These are phyloP conservation scores for Dactylonectria estremocensis DNA, from an alignment of 2,329 filamentous ascomycete genomes.

Conservation along the genomic window DNA sequence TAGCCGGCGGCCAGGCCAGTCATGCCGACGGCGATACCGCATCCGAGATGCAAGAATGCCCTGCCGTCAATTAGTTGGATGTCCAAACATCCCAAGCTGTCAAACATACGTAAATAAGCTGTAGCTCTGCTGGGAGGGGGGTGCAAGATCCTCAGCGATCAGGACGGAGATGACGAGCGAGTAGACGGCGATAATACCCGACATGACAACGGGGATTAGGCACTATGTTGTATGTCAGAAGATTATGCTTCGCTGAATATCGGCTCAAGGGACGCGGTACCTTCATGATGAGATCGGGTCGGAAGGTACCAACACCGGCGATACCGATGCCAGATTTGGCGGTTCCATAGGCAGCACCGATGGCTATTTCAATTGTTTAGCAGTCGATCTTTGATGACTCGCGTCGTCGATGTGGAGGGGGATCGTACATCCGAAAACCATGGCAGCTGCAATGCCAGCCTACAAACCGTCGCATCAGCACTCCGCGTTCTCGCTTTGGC, in stretches of 20 bases:
- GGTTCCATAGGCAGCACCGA: constrained; percentile 88
- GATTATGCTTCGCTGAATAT: not conserved
- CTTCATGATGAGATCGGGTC: constrained; percentile 94
- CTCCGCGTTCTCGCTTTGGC: constrained; percentile 34
- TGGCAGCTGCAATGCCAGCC: constrained; percentile 85
- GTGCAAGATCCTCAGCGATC: constrained; percentile 90
- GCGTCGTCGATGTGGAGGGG: constrained; percentile 36
- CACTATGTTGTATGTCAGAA: constrained; percentile 67
- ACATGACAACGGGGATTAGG: constrained; percentile 94
- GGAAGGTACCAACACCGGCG: constrained; percentile 86
- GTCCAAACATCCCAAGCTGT: not conserved
- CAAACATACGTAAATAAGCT: constrained; percentile 83
- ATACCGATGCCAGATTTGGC: constrained; percentile 93
- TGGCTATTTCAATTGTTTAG: constrained; percentile 58
- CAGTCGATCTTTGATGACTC: constrained; percentile 40
- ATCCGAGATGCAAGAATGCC: constrained; percentile 94
- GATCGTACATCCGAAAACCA: constrained; percentile 85
- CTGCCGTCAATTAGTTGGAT: constrained; percentile 58
- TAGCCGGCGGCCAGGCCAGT: constrained; percentile 96
- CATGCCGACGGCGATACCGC: constrained; percentile 91
- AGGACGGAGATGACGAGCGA: constrained; percentile 96
- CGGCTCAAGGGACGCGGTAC: constrained; percentile 57
- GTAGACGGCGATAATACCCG: constrained; percentile 98
- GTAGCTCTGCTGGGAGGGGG: constrained; percentile 77
- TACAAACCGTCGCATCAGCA: constrained; percentile 55